phyloP scores from a whole-genome alignment of 1,284 basidiomycete genomes.

The Coriolopsis trogii region DNA sequence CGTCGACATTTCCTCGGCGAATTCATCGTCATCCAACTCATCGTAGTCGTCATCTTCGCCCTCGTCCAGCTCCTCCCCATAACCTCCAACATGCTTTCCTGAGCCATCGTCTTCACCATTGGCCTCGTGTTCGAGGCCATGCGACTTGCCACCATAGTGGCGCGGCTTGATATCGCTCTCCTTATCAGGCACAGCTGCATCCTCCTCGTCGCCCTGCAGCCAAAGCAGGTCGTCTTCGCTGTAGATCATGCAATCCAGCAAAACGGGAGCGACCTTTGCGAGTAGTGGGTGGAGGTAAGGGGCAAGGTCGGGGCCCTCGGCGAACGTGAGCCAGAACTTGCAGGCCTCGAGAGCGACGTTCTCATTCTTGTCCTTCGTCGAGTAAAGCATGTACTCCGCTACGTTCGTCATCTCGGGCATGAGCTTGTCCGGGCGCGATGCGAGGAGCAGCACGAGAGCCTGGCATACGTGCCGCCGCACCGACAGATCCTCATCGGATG shows the following conservation, averaged over 20 bases:
- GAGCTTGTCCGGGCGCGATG: conserved; percentile 93
- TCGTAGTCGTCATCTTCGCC: conserved; percentile 85
- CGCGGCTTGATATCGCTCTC: conserved; percentile 96
- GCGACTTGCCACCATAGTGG: conserved; percentile 85
- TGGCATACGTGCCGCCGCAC: conserved; percentile 97
- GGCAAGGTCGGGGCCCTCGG: conserved; percentile 89
- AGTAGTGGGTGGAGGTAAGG: conserved; percentile 87
- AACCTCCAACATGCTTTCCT: conserved; percentile 59
- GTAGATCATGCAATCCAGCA: conserved; percentile 97
- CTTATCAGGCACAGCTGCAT: conserved; percentile 90
- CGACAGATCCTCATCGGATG: conserved; percentile 90
- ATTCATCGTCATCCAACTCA: conserved; percentile 87
- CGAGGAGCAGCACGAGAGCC: conserved; percentile 91
- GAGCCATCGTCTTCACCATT: conserved; percentile 50
- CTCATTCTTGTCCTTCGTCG: conserved; percentile 96
- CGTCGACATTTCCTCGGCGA: conserved; percentile 95
- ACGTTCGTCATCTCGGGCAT: conserved; percentile 96
- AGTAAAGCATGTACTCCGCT: conserved; percentile 99
- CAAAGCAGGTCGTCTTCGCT: conserved; percentile 96
- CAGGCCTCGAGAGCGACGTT: conserved; percentile 95
- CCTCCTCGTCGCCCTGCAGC: conserved; percentile 92
- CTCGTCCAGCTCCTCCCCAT: conserved; percentile 72
- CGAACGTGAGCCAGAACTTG: conserved; percentile 99
- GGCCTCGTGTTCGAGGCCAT: conserved; percentile 79
- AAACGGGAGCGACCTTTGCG: conserved; percentile 86